phyloP scores from a whole-genome alignment of 805 yeast species.

The Starmera caribaea region DNA sequence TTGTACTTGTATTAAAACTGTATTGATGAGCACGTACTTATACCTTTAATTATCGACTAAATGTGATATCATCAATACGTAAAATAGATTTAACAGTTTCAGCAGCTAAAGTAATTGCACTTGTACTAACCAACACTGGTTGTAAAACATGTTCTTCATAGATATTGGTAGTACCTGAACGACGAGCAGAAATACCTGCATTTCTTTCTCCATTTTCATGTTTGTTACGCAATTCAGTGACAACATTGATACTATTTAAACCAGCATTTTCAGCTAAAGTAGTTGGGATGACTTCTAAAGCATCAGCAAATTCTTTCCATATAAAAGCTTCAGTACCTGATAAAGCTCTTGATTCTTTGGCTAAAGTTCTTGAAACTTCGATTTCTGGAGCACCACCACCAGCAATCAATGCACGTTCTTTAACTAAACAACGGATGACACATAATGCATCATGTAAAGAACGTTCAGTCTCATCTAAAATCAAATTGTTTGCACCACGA shows the following conservation, averaged over 20 bases:
- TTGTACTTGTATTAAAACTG: neutral
- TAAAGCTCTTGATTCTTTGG: conserved; percentile 82
- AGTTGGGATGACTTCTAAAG: conserved; percentile 89
- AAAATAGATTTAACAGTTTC: conserved; percentile 94
- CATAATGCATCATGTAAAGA: conserved; percentile 96
- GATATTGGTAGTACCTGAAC: conserved; percentile 88
- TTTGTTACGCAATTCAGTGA: conserved; percentile 79
- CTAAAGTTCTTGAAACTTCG: conserved; percentile 94
- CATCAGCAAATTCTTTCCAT: conserved; percentile 59
- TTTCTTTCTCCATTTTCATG: conserved; percentile 86
- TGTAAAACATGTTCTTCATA: conserved; percentile 91
- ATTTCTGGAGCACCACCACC: conserved; percentile 99
- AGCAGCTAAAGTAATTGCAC: conserved; percentile 90
- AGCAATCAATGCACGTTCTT: conserved; percentile 88
- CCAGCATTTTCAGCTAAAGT: conserved; percentile 97
- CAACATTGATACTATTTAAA: conserved; percentile 84
- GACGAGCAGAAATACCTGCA: conserved; percentile 94
- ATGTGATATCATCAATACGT: conserved; percentile 95
- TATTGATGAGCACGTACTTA: neutral
- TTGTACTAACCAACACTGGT: conserved; percentile 89
- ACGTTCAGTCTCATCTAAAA: conserved; percentile 94
- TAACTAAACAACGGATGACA: conserved; percentile 75
- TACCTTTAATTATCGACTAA: conserved; percentile 49
- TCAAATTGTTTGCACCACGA: conserved; percentile 88
- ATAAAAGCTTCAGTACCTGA: conserved; percentile 74